Evolutionary conservation across 768 basidiomycete species (phyloP), one percentile per base, ranked within the genome.

Genomic region (Naganishia randhawae): DNA sequence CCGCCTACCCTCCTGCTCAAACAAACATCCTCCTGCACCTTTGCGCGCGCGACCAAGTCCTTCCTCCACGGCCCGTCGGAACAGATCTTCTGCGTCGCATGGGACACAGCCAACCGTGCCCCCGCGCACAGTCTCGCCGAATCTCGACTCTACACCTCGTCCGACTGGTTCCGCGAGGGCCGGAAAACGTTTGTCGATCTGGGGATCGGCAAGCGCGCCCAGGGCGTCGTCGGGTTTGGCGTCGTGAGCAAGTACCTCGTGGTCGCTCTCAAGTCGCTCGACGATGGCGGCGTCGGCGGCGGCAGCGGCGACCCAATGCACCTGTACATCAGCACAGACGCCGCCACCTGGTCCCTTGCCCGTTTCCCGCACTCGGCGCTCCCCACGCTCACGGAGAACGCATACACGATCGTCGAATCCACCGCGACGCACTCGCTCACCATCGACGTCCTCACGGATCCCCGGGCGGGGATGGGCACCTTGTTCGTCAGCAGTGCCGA

Each of bases 401-500:
- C 91, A 7, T 97, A 99, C 78, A 99, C 96, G 11, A 87, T 99
- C 73, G 89, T 99, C 68, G 93, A 98, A 80, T 89, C 88, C 3
- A 94, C 92, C 10, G 41, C 45, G 45, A 87, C 88, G 0, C 92
- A 97, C 77, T 97, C 94, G 8, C 84, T 99, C 29, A 91, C 89
- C 4, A 90, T 99, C 42, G 96, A 99, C 76, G 94, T 98, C 52
- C 86, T 95, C 61, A 84, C 90, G 10, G 83, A 84, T 68, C 78
- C 82, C 7, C 77, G 81, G 3, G 81, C 81, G 65, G 78, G 82
- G 11, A 85, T 94, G 50, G 96, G 96, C 1, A 97, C 95, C 1
- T 82, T 99, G 16, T 99, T 97, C 82, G 89, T 95, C 65, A 90
- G 89, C 81, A 96, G 97, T 80, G 91, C 90, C 41, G 94, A 97